Evolutionary conservation across 371 early-diverging fungal genomes (phyloP).

Genomic region (Amoeboaphelidium protococcarum): DNA sequence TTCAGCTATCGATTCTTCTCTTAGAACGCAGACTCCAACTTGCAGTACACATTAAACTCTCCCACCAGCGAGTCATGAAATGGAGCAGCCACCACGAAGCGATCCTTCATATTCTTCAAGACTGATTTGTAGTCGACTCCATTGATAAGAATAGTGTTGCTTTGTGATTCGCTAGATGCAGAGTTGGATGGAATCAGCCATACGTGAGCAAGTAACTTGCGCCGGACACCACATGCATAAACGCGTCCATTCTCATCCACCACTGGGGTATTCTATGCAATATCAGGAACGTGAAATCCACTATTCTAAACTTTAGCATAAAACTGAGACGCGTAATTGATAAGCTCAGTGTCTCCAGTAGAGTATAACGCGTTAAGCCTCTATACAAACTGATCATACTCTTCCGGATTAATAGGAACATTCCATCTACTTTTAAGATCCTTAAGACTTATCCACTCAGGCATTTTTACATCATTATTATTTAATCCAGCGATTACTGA

Average conservation of each 20-base stretch:
- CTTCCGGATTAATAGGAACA: not conserved
- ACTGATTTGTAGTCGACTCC: slow-evolving; percentile 45
- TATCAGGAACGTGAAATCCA: no score
- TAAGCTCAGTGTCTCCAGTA: not conserved
- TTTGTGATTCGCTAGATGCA: not conserved
- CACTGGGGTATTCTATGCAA: no score
- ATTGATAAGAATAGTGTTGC: slow-evolving; percentile 38
- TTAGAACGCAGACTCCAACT: slow-evolving; percentile 64
- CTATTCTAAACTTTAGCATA: no score
- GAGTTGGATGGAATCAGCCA: not conserved
- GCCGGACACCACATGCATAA: not conserved
- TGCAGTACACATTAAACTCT: slow-evolving; percentile 62
- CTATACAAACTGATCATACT: not conserved
- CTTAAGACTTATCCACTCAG: not conserved
- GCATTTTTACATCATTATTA: not conserved
- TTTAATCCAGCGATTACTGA: not conserved
- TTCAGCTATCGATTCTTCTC: not conserved
- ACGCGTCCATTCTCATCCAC: not conserved
- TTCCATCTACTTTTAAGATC: not conserved
- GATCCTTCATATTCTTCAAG: slow-evolving; percentile 34
- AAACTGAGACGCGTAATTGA: not conserved
- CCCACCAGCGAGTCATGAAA: slow-evolving; percentile 34
- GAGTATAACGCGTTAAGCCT: not conserved
- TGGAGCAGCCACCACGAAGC: slow-evolving; percentile 42
- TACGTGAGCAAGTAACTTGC: not conserved